Evolutionary conservation across 2,329 filamentous ascomycete genomes (phyloP).

Genomic region (Diaporthe batatas): DNA sequence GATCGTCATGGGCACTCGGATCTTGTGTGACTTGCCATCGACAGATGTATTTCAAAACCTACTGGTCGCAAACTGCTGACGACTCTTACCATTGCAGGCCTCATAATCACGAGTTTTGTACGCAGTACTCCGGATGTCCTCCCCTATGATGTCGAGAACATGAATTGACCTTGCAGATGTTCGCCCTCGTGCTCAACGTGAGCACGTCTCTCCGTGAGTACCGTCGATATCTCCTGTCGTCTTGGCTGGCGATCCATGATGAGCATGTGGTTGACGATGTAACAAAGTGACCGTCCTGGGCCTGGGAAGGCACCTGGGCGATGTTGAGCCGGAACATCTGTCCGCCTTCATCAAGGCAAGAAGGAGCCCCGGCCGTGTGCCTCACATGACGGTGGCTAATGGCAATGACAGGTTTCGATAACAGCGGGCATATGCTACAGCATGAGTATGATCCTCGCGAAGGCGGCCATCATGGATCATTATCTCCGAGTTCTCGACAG

Average conservation of each 20-base stretch:
- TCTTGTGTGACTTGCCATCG: background rate
- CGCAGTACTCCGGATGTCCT: background rate
- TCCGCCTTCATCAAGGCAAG: constrained; percentile 27
- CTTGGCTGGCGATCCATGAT: too few species aligned
- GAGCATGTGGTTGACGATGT: background rate
- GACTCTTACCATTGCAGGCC: background rate
- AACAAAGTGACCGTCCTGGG: constrained; percentile 23
- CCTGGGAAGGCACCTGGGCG: constrained; percentile 9
- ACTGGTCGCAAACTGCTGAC: background rate
- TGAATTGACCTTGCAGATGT: constrained; percentile 21
- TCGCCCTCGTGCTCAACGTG: constrained; percentile 28
- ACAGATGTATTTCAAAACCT: background rate
- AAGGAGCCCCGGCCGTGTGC: too few species aligned
- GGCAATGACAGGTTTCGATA: constrained; percentile 6
- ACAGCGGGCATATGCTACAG: constrained; percentile 24
- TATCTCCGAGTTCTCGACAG: constrained; percentile 7
- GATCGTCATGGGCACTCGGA: too few species aligned
- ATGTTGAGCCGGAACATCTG: constrained; percentile 3
- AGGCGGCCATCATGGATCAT: constrained; percentile 12
- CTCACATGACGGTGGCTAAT: background rate
- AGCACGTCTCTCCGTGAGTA: constrained; percentile 22
- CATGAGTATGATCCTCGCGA: constrained; percentile 29
- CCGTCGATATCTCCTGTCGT: background rate
- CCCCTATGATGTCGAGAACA: background rate
- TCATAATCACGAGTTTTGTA: constrained; percentile 32